Base-by-base conservation (phyloP, 495 filamentous ascomycete species). In the Bombardia bombarda region DNA sequence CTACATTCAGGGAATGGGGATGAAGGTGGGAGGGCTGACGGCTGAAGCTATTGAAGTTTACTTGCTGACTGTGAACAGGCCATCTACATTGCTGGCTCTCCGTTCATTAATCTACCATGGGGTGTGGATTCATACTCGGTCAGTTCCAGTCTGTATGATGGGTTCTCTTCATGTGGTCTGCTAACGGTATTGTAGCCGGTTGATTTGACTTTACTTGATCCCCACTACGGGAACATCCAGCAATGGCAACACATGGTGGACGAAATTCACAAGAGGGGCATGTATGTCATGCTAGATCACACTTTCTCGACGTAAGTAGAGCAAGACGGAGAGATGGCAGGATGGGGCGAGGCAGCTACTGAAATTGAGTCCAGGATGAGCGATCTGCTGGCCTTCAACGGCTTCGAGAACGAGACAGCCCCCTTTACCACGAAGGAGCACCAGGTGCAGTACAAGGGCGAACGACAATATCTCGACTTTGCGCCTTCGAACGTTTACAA, bases 211-310 rank as follows among this genome's bases (percentile, higher is more conserved):
- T 23, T 53, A 3, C 38, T 55, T 4, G 51, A 60, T 26, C 14
- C 26, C 13, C 51, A 58, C 35, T 50, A 46, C 28, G 52, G 80
- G 1, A 74, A 67, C 7, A 79, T 87, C 41, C 53, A 74, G 12
- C 60, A 65, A 37, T 87, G 83, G 82, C 74, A 78, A 55, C 52
- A 69, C 30, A 72, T 75, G 6, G 78, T 87, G 28, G 61, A 67
- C 3, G 80, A 79, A 36, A 77, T 83, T 16, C 80, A 84, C 58
- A 61, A 60, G 2, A 70, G 77, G 13, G 77, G 74, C 28, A 86
- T 86, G 81, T 86, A 84, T 64, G 77, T 85, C 31, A 65, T 86
- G 18, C 65, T 85, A 42, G 82, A 86, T 47, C 82, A 84, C 50
- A 86, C 82, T 4, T 67, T 85, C 53, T 70, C 81, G 32, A 85